Percentiles rank a stretch among this genome's conserved stretches.
Conservation (phyloP, 2,329 filamentous ascomycete species). For the Hawksworthiomyces lignivorus region DNA sequence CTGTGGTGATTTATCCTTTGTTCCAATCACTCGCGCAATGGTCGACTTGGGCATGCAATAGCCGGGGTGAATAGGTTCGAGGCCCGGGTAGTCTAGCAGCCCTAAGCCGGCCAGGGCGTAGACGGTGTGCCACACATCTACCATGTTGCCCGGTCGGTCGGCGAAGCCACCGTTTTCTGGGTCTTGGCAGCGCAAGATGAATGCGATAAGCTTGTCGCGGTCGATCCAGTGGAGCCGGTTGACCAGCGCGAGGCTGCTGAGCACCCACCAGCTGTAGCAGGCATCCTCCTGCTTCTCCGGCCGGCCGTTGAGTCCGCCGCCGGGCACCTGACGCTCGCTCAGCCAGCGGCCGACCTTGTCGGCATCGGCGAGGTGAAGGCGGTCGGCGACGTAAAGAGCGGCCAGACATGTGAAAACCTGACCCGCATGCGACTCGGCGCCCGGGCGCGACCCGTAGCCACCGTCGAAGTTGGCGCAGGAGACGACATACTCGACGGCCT, state of each 20-base stretch:
- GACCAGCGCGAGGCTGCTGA: slow-evolving; percentile 87
- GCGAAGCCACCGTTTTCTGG: slow-evolving; percentile 75
- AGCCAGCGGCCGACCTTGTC: slow-evolving; percentile 84
- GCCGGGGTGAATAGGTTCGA: slow-evolving; percentile 76
- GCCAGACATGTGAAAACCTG: slow-evolving; percentile 94
- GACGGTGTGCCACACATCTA: slow-evolving; percentile 92
- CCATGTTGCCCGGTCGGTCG: slow-evolving; percentile 87
- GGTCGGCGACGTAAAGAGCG: slow-evolving; percentile 73
- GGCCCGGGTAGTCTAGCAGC: slow-evolving; percentile 66
- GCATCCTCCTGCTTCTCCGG: slow-evolving; percentile 96
- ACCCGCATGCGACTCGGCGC: slow-evolving; percentile 88
- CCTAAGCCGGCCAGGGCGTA: slow-evolving; percentile 88
- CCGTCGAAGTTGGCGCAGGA: slow-evolving; percentile 91
- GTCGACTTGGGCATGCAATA: slow-evolving; percentile 75
- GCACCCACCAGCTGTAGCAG: slow-evolving; percentile 99
- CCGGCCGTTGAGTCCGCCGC: slow-evolving; percentile 84
- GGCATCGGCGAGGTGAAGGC: slow-evolving; percentile 72
- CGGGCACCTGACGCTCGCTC: slow-evolving; percentile 81
- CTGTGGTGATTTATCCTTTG: no score
- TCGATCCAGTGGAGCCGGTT: slow-evolving; percentile 89
- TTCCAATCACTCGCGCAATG: slow-evolving; percentile 49
- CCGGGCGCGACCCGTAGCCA: slow-evolving; percentile 81
- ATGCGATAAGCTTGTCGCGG: slow-evolving; percentile 64
- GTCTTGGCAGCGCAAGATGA: slow-evolving; percentile 88
- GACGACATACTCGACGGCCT: slow-evolving; percentile 70